These are phyloP conservation scores for Xylaria sp. DNA, from an alignment of 495 filamentous ascomycete genomes.

Conservation along the genomic window DNA sequence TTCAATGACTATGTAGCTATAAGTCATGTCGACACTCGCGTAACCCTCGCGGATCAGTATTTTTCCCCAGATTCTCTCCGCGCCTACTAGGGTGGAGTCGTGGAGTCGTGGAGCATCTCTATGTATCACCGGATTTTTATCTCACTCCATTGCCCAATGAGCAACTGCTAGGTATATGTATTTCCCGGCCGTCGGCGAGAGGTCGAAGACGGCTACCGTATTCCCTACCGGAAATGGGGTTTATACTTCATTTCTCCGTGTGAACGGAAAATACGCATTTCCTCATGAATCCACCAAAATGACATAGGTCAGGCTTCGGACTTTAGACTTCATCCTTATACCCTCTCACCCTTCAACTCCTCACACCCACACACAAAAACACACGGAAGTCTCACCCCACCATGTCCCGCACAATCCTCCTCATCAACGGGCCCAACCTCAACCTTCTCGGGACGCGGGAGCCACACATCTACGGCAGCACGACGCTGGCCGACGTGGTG, in stretches of 20 bases:
- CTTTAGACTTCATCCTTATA: background rate
- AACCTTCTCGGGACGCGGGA: slow-evolving; percentile 79
- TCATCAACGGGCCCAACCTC: slow-evolving; percentile 82
- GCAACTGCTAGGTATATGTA: too few species aligned
- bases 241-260: background rate
- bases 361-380: background rate
- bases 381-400: slow-evolving; percentile 18
- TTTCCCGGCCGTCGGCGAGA: background rate
- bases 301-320: background rate
- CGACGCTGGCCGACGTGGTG: slow-evolving; percentile 67
- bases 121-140: background rate
- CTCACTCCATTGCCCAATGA: background rate
- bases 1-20: too few species aligned
- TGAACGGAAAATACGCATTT: background rate
- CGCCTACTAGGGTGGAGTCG: slow-evolving; percentile 7
- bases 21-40: too few species aligned
- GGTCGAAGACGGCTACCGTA: background rate
- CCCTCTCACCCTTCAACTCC: background rate
- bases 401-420: slow-evolving; percentile 66
- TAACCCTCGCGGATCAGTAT: slow-evolving; percentile 5
- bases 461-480: slow-evolving; percentile 71
- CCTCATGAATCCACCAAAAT: background rate
- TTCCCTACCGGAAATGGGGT: background rate
- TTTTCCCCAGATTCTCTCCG: slow-evolving; percentile 20
- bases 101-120: too few species aligned